phyloP scores from a whole-genome alignment of 2,329 filamentous ascomycete genomes.

The Alternaria brassicicola region DNA sequence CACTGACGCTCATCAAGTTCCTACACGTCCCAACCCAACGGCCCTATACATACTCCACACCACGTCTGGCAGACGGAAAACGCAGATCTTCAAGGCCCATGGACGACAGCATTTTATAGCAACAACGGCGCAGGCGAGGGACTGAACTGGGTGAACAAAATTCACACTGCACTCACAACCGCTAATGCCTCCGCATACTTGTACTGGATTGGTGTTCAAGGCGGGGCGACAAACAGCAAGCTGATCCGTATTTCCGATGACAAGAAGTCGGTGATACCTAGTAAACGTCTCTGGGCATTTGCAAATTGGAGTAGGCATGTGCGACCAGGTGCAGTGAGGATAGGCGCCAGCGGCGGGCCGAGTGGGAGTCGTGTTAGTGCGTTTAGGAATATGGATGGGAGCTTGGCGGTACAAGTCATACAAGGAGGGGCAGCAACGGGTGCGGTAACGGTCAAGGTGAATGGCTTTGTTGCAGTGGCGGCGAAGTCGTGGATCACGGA shows the following conservation, averaged over 20 bases:
- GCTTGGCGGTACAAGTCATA: slow-evolving; percentile 46
- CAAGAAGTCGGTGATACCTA: slow-evolving; percentile 41
- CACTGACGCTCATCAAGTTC: slow-evolving; percentile 11
- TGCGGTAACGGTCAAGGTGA: slow-evolving; percentile 31
- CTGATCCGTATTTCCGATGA: slow-evolving; percentile 46
- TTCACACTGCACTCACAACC: slow-evolving; percentile 57
- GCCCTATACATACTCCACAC: slow-evolving; percentile 44
- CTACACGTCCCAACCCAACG: slow-evolving; percentile 27
- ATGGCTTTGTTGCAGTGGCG: slow-evolving; percentile 31
- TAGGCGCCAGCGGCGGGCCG: slow-evolving; percentile 42
- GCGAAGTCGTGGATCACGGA: slow-evolving; percentile 50
- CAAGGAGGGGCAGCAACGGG: slow-evolving; percentile 33
- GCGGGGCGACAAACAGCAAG: slow-evolving; percentile 46
- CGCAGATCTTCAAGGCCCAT: slow-evolving; percentile 52
- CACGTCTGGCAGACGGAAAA: slow-evolving; percentile 62
- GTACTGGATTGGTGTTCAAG: slow-evolving; percentile 60
- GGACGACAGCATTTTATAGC: slow-evolving; percentile 54
- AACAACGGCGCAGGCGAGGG: slow-evolving; percentile 58
- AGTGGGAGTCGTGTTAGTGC: slow-evolving; percentile 41
- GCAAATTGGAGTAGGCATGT: slow-evolving; percentile 51
- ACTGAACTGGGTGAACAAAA: slow-evolving; percentile 62
- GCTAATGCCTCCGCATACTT: slow-evolving; percentile 59
- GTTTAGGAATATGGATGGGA: slow-evolving; percentile 44
- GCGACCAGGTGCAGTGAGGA: slow-evolving; percentile 47
- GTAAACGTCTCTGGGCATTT: slow-evolving; percentile 51